Evolutionary conservation across 2,329 filamentous ascomycete species (phyloP).

Genomic region (Neopestalotiopsis clavispora): DNA sequence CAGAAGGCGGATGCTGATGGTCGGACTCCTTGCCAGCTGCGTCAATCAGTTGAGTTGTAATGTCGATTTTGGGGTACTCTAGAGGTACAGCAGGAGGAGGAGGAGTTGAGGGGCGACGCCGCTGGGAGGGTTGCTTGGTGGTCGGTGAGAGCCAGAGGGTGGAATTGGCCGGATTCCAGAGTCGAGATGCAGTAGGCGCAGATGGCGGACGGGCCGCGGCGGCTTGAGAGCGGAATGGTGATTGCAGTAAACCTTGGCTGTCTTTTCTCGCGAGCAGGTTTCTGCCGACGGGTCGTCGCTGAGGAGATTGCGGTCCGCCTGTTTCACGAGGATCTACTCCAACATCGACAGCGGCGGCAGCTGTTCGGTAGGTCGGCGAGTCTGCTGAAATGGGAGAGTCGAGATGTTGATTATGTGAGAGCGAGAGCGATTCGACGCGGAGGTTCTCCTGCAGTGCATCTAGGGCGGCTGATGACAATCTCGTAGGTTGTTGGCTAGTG

Average conservation of each 20-base stretch:
- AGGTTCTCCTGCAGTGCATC: slow-evolving; percentile 22
- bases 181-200: slow-evolving; percentile 52
- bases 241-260: slow-evolving; percentile 18
- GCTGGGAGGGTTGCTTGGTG: slow-evolving; percentile 25
- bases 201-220: slow-evolving; percentile 38
- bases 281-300: slow-evolving; percentile 25
- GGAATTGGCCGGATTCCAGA: slow-evolving; percentile 67
- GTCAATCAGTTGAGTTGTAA: slow-evolving; percentile 41
- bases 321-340: slow-evolving; percentile 11
- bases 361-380: background rate
- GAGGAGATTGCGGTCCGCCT: slow-evolving; percentile 22
- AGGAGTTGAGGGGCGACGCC: slow-evolving; percentile 58
- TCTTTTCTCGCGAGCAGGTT: slow-evolving; percentile 27
- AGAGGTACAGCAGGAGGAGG: slow-evolving; percentile 58
- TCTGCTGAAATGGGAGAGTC: slow-evolving; percentile 9
- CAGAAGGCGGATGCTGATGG: slow-evolving; percentile 56
- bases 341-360: background rate
- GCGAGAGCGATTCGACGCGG: slow-evolving; percentile 15
- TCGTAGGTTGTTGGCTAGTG: slow-evolving; percentile 28
- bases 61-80: slow-evolving; percentile 47
- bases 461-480: slow-evolving; percentile 36
- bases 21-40: slow-evolving; percentile 44
- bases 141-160: slow-evolving; percentile 48
- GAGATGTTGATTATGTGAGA: slow-evolving; percentile 12
- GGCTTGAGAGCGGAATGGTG: slow-evolving; percentile 18